A percentile compares a stretch with the other conserved stretches of the same genome.
Conservation (phyloP, 2,329 filamentous ascomycete genomes). For the Trichophyton schoenleinii region DNA sequence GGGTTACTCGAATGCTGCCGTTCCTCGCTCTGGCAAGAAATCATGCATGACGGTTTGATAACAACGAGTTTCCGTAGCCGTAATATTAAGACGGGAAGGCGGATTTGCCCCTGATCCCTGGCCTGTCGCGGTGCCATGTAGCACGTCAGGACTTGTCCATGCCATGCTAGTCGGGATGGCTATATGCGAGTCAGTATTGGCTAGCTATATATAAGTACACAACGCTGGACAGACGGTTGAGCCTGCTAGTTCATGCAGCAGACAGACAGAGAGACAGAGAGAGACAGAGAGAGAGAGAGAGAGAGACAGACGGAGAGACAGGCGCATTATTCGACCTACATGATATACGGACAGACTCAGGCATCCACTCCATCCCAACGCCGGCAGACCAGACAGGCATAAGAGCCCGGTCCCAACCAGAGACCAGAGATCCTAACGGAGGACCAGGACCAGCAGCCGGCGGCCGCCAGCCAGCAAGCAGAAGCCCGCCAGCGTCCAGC, state of each 20-base stretch:
- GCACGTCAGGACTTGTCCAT: not conserved
- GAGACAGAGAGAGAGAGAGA: not conserved
- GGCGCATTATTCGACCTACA: too few relatives aligned
- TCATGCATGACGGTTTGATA: not conserved
- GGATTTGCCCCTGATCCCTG: not conserved
- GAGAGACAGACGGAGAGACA: not conserved
- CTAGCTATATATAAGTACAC: not conserved
- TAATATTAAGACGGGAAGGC: constrained; percentile 3
- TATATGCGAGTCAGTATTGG: not conserved
- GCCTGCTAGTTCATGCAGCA: not conserved
- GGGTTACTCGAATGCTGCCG: not conserved
- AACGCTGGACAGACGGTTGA: too few relatives aligned
- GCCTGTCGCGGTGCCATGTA: not conserved
- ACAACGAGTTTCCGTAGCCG: not conserved
- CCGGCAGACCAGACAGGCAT: too few relatives aligned
- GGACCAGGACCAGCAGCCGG: too few relatives aligned
- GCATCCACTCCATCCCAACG: too few relatives aligned
- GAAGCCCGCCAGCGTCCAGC: too few relatives aligned
- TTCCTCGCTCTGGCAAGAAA: not conserved
- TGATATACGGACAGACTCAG: too few relatives aligned
- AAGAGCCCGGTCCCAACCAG: too few relatives aligned
- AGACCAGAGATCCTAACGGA: too few relatives aligned
- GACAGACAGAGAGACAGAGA: too few relatives aligned
- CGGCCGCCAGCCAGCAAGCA: too few relatives aligned
- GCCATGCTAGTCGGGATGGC: not conserved